Evolutionary conservation across 2,329 filamentous ascomycete genomes (phyloP), one percentile per base, ranked within the genome.

Genomic region (Fusarium transvaalense): DNA sequence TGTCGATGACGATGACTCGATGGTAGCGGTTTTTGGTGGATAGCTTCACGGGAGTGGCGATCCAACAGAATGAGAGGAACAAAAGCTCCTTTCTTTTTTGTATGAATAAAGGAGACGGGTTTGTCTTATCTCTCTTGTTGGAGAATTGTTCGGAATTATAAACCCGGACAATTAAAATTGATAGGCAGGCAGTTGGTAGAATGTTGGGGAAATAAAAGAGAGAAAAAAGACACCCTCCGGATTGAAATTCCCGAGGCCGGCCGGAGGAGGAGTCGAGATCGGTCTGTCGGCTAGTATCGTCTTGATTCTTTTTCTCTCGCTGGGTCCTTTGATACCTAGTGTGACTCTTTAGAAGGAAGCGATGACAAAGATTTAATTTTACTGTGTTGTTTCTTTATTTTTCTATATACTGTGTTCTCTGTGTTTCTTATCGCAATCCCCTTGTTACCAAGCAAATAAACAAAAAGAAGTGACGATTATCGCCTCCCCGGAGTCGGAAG

Each of bases 1-100:
- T 45, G 71, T 72, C 71, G 55, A 73, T 73, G 71, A 73, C 71
- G 71, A 72, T 73, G 71, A 73, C 68, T 73, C 69, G 55, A 47
- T 35, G 31, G 45, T 39, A 48, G 53, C 38, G 42, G 23, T 58
- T 53, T 57, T 45, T 66, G 66, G 62, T 69, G 61, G 66, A 68
- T 66, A 68, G 66, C 47, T 51, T 41, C 9, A 41, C 46, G 51
- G 56, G 48, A 63, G 66, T 58, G 66, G 66, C 64, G 64, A 65
- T 68, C 57, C 38, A 56, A 51, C 9, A 27, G 45, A 17, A 38
- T 21, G 29, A 31, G 31, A 23, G 46, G 23, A 38, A 38, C 47
- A 48, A 69, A 51, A 37, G n/a, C 45, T 43, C 43, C 51, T 57
- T 23, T 15, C 23, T 55, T 29, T 51, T 35, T 39, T 7, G n/a